Base-by-base conservation (phyloP, 352 stramenopile species). In the Phytopythium chamaehyphon region DNA sequence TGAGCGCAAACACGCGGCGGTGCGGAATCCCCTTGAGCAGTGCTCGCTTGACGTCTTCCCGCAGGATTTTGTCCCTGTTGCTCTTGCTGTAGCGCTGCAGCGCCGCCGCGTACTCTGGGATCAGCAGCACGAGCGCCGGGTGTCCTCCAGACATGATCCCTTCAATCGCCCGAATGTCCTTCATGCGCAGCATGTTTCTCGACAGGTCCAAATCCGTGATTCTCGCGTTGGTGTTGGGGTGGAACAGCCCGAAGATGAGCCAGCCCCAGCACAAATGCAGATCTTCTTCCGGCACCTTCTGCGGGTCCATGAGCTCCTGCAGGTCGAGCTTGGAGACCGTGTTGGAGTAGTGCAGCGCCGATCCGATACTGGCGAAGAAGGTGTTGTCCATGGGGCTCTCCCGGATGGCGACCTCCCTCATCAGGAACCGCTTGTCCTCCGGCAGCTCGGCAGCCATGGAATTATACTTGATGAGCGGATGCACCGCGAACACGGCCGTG, bases 331-430 rank as follows among this genome's bases (percentile, higher is more conserved):
- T 76, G 31, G 73, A 51, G 23, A 81, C 57, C 6, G 71, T 66
- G 49, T 71, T 77, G 15, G 68, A 81, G 51, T 81, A 81, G 65
- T 81, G 71, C 47, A 81, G 62, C n/a, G 71, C 71, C 10, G 71
- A 81, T 12, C 71, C 71, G 40, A 81, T 59, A 33, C 64, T 65
- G 22, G 65, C 67, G 36, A 81, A 81, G 47, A 81, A 81, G 2
- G 60, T 64, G 57, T 76, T 81, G 62, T 76, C 71, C 61, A 81
- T 71, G 43, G 62, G 59, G 28, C 68, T 74, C 37, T 81, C 71
- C 11, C 66, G 68, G 43, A 81, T 61, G 26, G 62, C 58, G 35
- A 81, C 36, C 54, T 78, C 68, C 47, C 69, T 69, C 38, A 81
- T 53, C 15, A 74, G 58, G 3, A 64, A 62, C 38, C 60, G 67